A percentile compares a stretch with the other conserved stretches of the same genome.
These are phyloP conservation scores for Lactuca sativa DNA, from an alignment of 129 eudicot genomes.

Conservation along the genomic window DNA sequence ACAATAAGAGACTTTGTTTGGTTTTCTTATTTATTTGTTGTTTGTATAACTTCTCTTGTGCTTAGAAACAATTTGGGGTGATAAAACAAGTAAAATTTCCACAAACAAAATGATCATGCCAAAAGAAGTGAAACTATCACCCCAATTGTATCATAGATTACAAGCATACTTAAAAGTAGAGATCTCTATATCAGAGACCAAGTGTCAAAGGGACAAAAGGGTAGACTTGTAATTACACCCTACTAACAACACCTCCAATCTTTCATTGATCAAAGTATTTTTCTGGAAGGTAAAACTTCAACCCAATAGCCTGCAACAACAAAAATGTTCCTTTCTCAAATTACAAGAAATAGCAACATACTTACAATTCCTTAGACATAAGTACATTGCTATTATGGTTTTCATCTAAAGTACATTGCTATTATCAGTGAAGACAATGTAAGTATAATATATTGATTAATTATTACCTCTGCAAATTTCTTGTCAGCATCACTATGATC, in stretches of 20 bases:
- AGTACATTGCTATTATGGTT: no score
- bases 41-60: no score
- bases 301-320: slow-evolving; percentile 70
- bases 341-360: background rate
- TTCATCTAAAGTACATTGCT: no score
- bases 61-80: no score
- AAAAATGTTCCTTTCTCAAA: slow-evolving; percentile 3
- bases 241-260: background rate
- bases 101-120: background rate
- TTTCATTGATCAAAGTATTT: slow-evolving; percentile 49
- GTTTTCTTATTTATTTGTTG: no score
- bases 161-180: slow-evolving; percentile 21
- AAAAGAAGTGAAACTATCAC: background rate
- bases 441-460: no score
- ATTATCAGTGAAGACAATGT: no score
- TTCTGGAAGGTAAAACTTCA: slow-evolving; percentile 81
- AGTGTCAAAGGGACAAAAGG: slow-evolving; percentile 19
- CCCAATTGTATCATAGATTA: slow-evolving; percentile 4
- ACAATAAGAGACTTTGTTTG: no score
- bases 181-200: slow-evolving; percentile 16
- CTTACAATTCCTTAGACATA: no score
- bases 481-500: slow-evolving; percentile 96
- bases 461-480: slow-evolving; percentile 75
- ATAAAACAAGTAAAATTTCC: background rate
- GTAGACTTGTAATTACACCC: slow-evolving; percentile 12